These are phyloP conservation scores for Poa pratensis DNA, from an alignment of 176 grass and related monocot genomes.

Conservation along the genomic window DNA sequence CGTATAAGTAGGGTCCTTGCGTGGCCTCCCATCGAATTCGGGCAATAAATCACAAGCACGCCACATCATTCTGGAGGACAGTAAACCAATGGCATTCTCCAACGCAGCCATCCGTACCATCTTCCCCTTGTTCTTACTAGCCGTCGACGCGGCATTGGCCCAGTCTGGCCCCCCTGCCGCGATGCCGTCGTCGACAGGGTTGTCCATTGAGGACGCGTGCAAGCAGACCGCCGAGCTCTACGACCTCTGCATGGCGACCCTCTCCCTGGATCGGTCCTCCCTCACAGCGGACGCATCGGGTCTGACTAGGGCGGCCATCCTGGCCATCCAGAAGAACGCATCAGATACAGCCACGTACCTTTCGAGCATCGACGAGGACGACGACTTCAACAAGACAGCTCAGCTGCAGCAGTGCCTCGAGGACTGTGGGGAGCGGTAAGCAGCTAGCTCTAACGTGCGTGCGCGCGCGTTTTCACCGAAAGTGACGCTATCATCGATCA, in stretches of 20 bases:
- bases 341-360: constrained; percentile 53
- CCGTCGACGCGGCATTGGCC: not conserved
- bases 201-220: constrained; percentile 59
- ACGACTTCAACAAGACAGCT: constrained; percentile 46
- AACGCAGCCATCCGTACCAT: constrained; percentile 25
- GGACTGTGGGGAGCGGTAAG: constrained; percentile 52
- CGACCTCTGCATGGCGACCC: constrained; percentile 60
- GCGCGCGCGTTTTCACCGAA: no score
- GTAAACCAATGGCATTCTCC: constrained; percentile 28
- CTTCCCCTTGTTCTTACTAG: constrained; percentile 49
- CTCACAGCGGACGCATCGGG: constrained; percentile 29
- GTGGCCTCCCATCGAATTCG: constrained; percentile 10
- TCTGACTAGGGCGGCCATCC: constrained; percentile 51
- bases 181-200: constrained; percentile 1
- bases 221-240: constrained; percentile 48
- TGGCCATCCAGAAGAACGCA: constrained; percentile 55
- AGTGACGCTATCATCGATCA: not conserved
- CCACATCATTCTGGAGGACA: not conserved
- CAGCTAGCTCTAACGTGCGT: not conserved
- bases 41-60: constrained; percentile 10
- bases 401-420: constrained; percentile 69
- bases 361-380: constrained; percentile 48
- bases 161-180: not conserved
- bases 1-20: constrained; percentile 10
- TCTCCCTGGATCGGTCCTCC: constrained; percentile 49